Base-by-base conservation (phyloP, 2,329 filamentous ascomycete genomes). In the Leptosphaerulina australis region DNA sequence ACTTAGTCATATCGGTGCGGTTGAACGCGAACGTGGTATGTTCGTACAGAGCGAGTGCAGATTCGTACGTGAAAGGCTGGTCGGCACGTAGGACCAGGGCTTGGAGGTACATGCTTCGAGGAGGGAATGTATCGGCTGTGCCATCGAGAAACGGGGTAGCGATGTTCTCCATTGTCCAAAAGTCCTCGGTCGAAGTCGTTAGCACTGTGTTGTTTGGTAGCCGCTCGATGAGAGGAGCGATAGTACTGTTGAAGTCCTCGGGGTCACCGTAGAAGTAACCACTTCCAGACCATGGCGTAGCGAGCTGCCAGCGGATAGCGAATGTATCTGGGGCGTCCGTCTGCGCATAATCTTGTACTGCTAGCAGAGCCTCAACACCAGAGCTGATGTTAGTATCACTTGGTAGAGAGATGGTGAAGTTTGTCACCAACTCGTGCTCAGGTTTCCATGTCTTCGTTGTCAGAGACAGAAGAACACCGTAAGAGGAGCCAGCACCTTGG, bases 211-310 rank as follows among this genome's bases (percentile, higher is more conserved):
- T 53, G 21, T 53, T 52, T 10, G 56, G 58, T 2, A 60, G 38
- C 18, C 53, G 53, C 7, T 57, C 31, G 12, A 59, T 26, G 2
- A 60, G 50, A 0, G 53, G 35, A 17, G 56, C 47, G 4, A 60
- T 55, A 9, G 51, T 20, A 8, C 34, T 36, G 40, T 59, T 49
- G 34, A 61, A 61, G 3, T 59, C 51, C 7, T 49, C 54, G 0
- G 56, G 56, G n/a, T 51, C 41, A 15, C 54, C 58, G 26, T 59
- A 61, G 33, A 55, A 61, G 44, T 55, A 61, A 0, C 56, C 58
- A n/a, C 44, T 55, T 7, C 55, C 56, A 1, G 41, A 37, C 48
- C 44, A 59, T 5, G 55, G 40, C 12, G 40, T 41, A 1, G 58
- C 55, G n/a, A 61, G 38, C n/a, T 50, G 39, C 54, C 53, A 59